Percentiles rank a stretch among this genome's conserved stretches.
phyloP scores from a whole-genome alignment of 1,139 yeast species.

The Insectozyma bohioensis region DNA sequence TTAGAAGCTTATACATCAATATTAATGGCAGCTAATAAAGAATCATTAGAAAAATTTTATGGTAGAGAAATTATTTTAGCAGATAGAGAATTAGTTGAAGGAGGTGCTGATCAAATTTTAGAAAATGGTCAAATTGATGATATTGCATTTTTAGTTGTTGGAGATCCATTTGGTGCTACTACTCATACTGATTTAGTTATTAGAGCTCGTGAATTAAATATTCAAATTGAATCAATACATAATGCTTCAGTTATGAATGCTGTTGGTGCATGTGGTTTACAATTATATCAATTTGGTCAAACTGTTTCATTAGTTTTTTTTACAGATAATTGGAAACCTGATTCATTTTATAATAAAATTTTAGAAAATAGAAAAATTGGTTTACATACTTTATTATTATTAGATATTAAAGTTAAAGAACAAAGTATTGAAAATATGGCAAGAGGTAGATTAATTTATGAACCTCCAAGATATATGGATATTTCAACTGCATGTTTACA shows the following conservation, averaged over 20 bases:
- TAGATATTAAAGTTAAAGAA: slow-evolving; percentile 95
- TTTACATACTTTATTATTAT: slow-evolving; percentile 79
- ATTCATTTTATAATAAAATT: slow-evolving; percentile 86
- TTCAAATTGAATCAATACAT: slow-evolving; percentile 80
- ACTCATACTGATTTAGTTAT: slow-evolving; percentile 93
- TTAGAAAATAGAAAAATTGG: slow-evolving; percentile 89
- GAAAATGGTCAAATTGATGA: slow-evolving; percentile 76
- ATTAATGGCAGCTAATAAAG: slow-evolving; percentile 85
- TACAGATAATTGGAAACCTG: slow-evolving; percentile 95
- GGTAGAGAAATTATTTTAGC: slow-evolving; percentile 86
- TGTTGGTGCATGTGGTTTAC: slow-evolving; percentile 96
- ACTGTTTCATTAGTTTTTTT: slow-evolving; percentile 94
- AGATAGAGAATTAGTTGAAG: slow-evolving; percentile 91
- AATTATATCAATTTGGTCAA: slow-evolving; percentile 93
- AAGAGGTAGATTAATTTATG: slow-evolving; percentile 86
- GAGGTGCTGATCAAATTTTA: slow-evolving; percentile 80
- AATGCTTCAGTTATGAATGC: slow-evolving; percentile 99
- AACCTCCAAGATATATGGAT: slow-evolving; percentile 96
- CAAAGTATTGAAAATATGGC: slow-evolving; percentile 95
- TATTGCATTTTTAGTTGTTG: slow-evolving; percentile 92
- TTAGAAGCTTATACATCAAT: slow-evolving; percentile 95
- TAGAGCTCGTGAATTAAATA: slow-evolving; percentile 81
- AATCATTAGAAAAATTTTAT: slow-evolving; percentile 69
- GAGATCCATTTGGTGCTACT: slow-evolving; percentile 98
- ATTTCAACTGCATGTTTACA: slow-evolving; percentile 88